A percentile compares a stretch with the other conserved stretches of the same genome.
Conservation (phyloP, 73 alveolate species). For the Paramecium caudatum region DNA sequence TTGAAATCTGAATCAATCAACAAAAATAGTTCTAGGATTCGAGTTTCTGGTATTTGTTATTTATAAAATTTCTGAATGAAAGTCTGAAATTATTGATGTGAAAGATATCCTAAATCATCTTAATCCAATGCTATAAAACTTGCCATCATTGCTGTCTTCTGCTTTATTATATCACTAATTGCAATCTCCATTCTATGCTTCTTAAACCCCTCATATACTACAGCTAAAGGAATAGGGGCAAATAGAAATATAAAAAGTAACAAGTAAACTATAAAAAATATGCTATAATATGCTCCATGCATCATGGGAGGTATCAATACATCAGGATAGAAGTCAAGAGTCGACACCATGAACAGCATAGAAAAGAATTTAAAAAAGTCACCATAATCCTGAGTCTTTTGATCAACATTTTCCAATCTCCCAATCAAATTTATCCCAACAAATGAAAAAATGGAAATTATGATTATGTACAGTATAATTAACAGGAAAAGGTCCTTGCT, state of each 20-base stretch:
- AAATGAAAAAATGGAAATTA: conserved; percentile 66
- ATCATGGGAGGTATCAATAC: conserved; percentile 64
- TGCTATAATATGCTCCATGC: conserved; percentile 20
- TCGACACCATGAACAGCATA: conserved; percentile 64
- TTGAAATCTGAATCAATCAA: conserved; percentile 51
- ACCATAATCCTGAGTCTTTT: conserved; percentile 57
- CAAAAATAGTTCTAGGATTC: background rate
- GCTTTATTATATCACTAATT: conserved; percentile 70
- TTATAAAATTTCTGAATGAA: conserved; percentile 7
- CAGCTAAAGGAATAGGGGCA: conserved; percentile 75
- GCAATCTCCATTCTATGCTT: conserved; percentile 66
- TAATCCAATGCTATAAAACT: conserved; percentile 56
- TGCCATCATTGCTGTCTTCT: conserved; percentile 73
- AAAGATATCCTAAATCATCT: conserved; percentile 7
- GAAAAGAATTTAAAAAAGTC: conserved; percentile 68
- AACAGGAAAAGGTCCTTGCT: conserved; percentile 52
- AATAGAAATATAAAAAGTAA: conserved; percentile 64
- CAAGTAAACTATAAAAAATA: conserved; percentile 44
- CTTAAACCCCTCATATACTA: conserved; percentile 76
- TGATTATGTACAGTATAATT: conserved; percentile 53
- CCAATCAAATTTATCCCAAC: conserved; percentile 73
- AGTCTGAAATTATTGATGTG: background rate
- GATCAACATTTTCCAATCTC: conserved; percentile 52
- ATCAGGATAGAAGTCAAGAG: conserved; percentile 76
- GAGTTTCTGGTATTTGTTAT: background rate